These are phyloP conservation scores for Echinochloa phyllopogon DNA, from an alignment of 176 grass and related monocot species.

Conservation along the genomic window DNA sequence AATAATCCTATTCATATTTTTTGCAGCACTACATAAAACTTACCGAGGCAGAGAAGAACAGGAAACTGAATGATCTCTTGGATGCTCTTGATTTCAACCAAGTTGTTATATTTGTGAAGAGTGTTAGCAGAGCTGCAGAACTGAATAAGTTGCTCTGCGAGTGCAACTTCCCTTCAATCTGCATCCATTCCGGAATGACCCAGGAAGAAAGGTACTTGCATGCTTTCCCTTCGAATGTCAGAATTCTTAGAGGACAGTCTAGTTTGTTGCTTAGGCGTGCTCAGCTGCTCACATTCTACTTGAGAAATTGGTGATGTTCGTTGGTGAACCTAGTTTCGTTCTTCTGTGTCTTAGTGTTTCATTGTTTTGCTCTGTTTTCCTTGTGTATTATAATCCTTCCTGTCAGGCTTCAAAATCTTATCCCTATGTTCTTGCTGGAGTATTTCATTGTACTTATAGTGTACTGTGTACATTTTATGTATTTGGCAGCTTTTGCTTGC, in stretches of 20 bases:
- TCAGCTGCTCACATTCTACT: not conserved
- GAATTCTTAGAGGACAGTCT: not conserved
- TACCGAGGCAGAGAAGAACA: constrained; percentile 88
- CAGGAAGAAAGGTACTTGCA: constrained; percentile 81
- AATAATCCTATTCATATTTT: not conserved
- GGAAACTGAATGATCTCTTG: constrained; percentile 95
- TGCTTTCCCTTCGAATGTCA: too few relatives aligned
- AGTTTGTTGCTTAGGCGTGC: not conserved
- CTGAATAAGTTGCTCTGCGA: constrained; percentile 97
- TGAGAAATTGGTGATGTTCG: not conserved
- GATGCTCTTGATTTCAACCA: constrained; percentile 99
- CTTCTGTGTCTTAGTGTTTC: not conserved
- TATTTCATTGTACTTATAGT: not conserved
- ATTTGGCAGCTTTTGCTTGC: not conserved
- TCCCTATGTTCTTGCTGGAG: not conserved
- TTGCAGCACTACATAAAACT: constrained; percentile 97
- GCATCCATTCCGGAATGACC: constrained; percentile 98
- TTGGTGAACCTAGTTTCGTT: not conserved
- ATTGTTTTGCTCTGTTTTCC: not conserved
- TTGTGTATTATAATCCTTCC: not conserved
- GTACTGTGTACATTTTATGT: not conserved
- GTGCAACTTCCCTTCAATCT: constrained; percentile 98
- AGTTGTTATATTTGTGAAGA: constrained; percentile 99
- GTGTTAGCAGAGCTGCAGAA: constrained; percentile 85
- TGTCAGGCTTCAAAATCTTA: not conserved